Conservation (phyloP, 768 basidiomycete species). For the Pisolithus microcarpus region DNA sequence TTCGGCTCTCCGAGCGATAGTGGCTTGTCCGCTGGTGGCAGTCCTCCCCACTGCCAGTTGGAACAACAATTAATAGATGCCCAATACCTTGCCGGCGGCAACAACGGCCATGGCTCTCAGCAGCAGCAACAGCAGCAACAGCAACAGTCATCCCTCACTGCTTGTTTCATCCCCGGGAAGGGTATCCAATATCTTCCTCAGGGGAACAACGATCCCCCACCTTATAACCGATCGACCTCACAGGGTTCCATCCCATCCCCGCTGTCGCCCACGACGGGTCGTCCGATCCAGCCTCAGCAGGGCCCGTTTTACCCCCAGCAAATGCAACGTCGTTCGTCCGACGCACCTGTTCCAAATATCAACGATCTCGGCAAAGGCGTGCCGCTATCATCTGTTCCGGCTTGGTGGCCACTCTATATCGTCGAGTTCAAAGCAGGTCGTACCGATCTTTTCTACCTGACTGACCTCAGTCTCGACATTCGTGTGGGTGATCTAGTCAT, state of each 20-base stretch:
- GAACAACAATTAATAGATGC: constrained; percentile 41
- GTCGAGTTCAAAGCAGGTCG: constrained; percentile 97
- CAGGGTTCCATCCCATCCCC: constrained; percentile 42
- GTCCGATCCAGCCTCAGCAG: constrained; percentile 25
- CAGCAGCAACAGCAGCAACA: constrained; percentile 25
- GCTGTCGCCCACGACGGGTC: constrained; percentile 43
- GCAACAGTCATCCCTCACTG: constrained; percentile 35
- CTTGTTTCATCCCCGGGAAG: constrained; percentile 59
- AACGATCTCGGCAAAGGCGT: constrained; percentile 81
- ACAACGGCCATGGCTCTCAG: constrained; percentile 6
- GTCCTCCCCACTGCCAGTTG: constrained; percentile 38
- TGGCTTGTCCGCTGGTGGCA: no score
- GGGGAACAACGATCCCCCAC: constrained; percentile 16
- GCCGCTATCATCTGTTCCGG: constrained; percentile 74
- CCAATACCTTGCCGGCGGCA: constrained; percentile 25
- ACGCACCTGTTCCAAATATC: constrained; percentile 29
- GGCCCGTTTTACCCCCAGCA: constrained; percentile 24
- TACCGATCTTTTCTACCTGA: constrained; percentile 89
- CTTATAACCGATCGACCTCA: constrained; percentile 40
- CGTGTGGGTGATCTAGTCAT: constrained; percentile 88
- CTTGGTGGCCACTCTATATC: constrained; percentile 87
- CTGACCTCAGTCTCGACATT: constrained; percentile 57
- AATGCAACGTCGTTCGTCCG: constrained; percentile 34
- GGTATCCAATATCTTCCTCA: constrained; percentile 53
- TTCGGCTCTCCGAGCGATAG: constrained; percentile 34